phyloP scores from a whole-genome alignment of 2,329 filamentous ascomycete genomes.

The Ambrosiella beaveri region DNA sequence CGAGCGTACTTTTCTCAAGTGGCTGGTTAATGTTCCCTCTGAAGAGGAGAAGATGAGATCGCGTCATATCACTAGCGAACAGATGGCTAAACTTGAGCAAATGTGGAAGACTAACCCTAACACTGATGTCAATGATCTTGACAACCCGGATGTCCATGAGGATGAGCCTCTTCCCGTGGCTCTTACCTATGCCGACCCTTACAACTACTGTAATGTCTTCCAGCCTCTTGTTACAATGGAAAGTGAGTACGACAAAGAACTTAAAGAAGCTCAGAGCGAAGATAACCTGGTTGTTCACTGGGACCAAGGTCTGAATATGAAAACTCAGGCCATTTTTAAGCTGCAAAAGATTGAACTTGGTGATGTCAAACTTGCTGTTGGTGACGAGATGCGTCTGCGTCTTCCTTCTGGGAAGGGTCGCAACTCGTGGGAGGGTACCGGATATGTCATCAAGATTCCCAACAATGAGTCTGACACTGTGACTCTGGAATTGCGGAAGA shows the following conservation, averaged over 20 bases:
- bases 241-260: slow-evolving; percentile 95
- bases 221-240: slow-evolving; percentile 97
- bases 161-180: slow-evolving; percentile 89
- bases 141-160: slow-evolving; percentile 48
- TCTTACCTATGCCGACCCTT: slow-evolving; percentile 89
- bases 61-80: slow-evolving; percentile 78
- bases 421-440: slow-evolving; percentile 87
- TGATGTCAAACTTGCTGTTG: slow-evolving; percentile 93
- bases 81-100: slow-evolving; percentile 91
- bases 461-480: slow-evolving; percentile 99
- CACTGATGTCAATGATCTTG: slow-evolving; percentile 71
- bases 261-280: slow-evolving; percentile 96
- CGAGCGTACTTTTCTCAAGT: slow-evolving; percentile 83
- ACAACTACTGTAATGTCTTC: slow-evolving; percentile 98
- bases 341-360: slow-evolving; percentile 93
- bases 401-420: slow-evolving; percentile 81
- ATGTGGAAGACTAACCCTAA: slow-evolving; percentile 93
- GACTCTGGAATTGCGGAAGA: slow-evolving; percentile 81
- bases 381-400: slow-evolving; percentile 93
- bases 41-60: slow-evolving; percentile 94
- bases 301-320: slow-evolving; percentile 93
- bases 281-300: slow-evolving; percentile 87
- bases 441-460: slow-evolving; percentile 97
- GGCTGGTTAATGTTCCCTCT: slow-evolving; percentile 77
- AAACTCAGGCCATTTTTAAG: slow-evolving; percentile 87